Evolutionary conservation across 148 eudicot genomes (phyloP), one percentile per base, ranked within the genome.

Genomic region (Nepenthes mirabilis): DNA sequence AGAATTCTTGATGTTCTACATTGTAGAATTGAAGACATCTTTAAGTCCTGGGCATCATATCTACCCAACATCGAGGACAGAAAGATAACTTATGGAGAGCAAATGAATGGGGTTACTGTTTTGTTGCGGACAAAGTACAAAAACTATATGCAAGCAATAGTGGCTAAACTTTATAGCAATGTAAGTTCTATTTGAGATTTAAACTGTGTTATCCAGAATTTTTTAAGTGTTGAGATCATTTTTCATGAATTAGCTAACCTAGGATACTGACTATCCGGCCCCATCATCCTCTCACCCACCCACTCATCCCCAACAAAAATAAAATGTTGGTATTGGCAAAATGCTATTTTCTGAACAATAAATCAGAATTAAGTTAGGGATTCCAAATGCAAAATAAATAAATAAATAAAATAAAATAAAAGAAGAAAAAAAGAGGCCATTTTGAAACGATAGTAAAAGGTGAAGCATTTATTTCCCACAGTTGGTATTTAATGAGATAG

Each of bases 1-100:
- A 89, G 96, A 76, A 83, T 85, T 43, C 79, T 89, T 36, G 96
- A 89, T 63, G 75, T 86, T 65, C 78, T 86, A 33, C 96, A 89
- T 60, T 79, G 85, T 70, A 78, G 70, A 69, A 70, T 86, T 47
- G 96, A 89, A 64, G 85, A 85, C 67, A 83, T 79, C 47, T 68
- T 89, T 69, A 89, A 79, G 78, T 63, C 83, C 47, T 89, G 96
- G 96, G 85, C 90, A 14, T 74, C 85, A 9, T 83, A 83, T 81
- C 64, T 81, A 14, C 96, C 90, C 23, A 66, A 65, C 4, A 61
- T 47, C 50, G 90, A 69, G 11, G 96, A 79, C 32, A 80, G 79
- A 58, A 85, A 89, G 74, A 72, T 76, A 11, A 73, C 61, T 60
- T 89, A 77, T 58, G 96, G 96, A 48, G 96, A 89, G 74, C 96